Base-by-base conservation (phyloP, 2,329 filamentous ascomycete genomes). In the Nemania diffusa region DNA sequence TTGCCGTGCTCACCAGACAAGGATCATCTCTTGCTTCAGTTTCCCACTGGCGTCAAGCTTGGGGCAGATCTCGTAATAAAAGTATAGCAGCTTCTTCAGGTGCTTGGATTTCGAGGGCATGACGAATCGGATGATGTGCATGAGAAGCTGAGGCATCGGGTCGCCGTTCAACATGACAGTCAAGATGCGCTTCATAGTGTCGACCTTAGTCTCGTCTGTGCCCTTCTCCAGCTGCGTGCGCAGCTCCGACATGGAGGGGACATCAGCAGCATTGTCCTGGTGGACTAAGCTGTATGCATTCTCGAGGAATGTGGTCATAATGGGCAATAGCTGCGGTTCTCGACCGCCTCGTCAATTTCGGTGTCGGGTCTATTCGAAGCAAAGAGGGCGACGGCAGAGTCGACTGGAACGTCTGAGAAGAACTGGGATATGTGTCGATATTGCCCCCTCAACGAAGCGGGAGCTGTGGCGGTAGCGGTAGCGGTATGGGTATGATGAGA, bases 101-200 rank as follows among this genome's bases (percentile, higher is more conserved):
- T 91, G 85, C 84, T 99, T 99, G 81, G 92, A 93, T 84, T 97
- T 97, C 71, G 94, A 97, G 15, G 96, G 96, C 96, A 99, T 99
- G 75, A 99, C 94, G 80, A 99, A 99, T 80, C 96, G 93, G 81
- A 99, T 99, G 78, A 99, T 99, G 84, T 98, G 96, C 96, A 99
- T 99, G 75, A 99, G 90, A 22, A 99, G 87, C 74, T 94, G 91
- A 27, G 94, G 92, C 91, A 99, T 96, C 46, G 96, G 91, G 78
- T 99, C 95, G 74, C 96, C 96, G 80, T 98, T 98, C 77, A 99
- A 89, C 96, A 99, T 98, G 78, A 97, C 90, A 71, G 93, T 97
- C 78, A 98, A 84, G 79, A 99, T 94, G 84, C 90, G 92, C 89
- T 96, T 97, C 93, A 97, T 97, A 67, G 94, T 97, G 73, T 97